Base-by-base conservation (phyloP, 2,329 filamentous ascomycete species). In the Talaromyces piceae region DNA sequence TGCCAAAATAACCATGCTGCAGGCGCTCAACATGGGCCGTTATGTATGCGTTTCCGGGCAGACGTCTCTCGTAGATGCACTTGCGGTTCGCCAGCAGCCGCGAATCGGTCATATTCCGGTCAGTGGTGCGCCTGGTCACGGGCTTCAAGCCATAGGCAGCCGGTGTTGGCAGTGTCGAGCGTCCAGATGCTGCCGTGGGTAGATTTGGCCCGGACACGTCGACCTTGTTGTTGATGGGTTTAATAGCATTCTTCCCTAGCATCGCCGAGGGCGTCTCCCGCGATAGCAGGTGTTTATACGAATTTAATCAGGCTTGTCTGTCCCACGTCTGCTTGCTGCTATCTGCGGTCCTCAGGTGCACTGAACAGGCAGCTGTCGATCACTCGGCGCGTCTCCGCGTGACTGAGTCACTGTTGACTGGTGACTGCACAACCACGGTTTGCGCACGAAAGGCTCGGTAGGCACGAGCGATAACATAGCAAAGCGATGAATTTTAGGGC, bases 1-100 rank as follows among this genome's bases (percentile, higher is more conserved):
- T 73, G 20, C 70, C 65, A 60, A 75, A 77, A 52, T 65, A 72
- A 4, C 75, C 75, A 55, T 75, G 72, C 54, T 78, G 75, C 6
- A 78, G 65, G 2, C 75, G 72, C 51, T 75, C 72, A 8, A 76
- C 71, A 53, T 77, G 73, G 0, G 73, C 74, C 0, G 74, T 76
- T 47, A 77, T 69, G 56, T 73, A 77, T 6, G 73, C 71, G 31
- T 73, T 66, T 3, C 75, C 73, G 0, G 73, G 73, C 12, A 77
- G 66, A 20, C 62, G 66, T 18, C 74, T 70, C 57, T 78, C 75
- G 49, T 77, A 77, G 37, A 77, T 69, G 51, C 74, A 74, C 60
- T 68, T 64, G 48, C 67, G 59, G 57, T 74, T 66, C 46, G 68
- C 55, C 33, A 64, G 59, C 26, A 70, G 57, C 20, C 67, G 66